Percentiles rank a stretch among this genome's conserved stretches.
phyloP scores from a whole-genome alignment of 2,329 filamentous ascomycete genomes.

The Aspergillus hortae region DNA sequence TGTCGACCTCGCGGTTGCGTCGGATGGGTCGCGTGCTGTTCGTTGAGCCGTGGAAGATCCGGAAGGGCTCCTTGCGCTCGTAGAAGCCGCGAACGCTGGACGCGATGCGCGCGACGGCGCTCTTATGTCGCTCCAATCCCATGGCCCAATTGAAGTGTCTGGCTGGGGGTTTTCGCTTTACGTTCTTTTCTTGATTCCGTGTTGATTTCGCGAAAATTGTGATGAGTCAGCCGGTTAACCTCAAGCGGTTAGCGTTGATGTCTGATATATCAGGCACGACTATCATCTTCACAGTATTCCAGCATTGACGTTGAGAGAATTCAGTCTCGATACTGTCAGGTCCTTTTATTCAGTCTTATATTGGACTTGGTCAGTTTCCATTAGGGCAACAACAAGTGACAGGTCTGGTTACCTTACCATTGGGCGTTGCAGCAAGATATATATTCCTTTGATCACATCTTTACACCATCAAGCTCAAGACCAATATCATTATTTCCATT shows the following conservation, averaged over 20 bases:
- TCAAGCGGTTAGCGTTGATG: background rate
- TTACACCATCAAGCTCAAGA: too few relatives aligned
- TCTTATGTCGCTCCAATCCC: slow-evolving; percentile 8
- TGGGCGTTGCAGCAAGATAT: too few relatives aligned
- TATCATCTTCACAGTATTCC: background rate
- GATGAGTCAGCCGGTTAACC: background rate
- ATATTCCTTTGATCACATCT: too few relatives aligned
- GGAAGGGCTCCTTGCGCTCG: slow-evolving; percentile 49
- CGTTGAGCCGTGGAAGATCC: slow-evolving; percentile 72
- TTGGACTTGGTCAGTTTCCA: too few relatives aligned
- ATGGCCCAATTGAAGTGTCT: background rate
- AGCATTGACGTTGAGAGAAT: too few relatives aligned
- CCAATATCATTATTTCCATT: too few relatives aligned
- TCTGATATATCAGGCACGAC: background rate
- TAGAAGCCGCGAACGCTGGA: slow-evolving; percentile 7
- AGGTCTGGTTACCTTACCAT: too few relatives aligned
- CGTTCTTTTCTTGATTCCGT: too few relatives aligned
- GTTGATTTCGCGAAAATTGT: background rate
- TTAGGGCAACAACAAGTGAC: too few relatives aligned
- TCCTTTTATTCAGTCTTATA: too few relatives aligned
- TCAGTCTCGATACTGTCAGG: too few relatives aligned
- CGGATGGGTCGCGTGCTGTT: slow-evolving; percentile 66
- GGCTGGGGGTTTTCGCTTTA: background rate
- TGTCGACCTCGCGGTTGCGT: slow-evolving; percentile 44
- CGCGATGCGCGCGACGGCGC: slow-evolving; percentile 12